These are phyloP conservation scores for Goffeauzyma gilvescens DNA, from an alignment of 768 basidiomycete species.

Conservation along the genomic window DNA sequence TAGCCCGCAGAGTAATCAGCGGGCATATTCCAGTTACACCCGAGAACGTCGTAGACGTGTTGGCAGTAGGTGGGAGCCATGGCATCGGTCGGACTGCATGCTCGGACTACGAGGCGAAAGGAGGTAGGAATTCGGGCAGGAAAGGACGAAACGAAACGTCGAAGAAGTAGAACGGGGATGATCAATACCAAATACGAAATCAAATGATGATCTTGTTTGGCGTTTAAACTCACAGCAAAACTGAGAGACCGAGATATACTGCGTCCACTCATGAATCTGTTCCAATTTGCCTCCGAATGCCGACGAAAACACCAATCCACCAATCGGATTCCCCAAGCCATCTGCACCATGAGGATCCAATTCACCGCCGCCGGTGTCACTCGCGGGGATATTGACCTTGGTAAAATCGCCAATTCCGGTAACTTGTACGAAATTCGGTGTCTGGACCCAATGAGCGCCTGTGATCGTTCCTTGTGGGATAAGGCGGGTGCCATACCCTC, in stretches of 20 bases:
- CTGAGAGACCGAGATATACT: too few relatives aligned
- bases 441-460: slow-evolving; percentile 34
- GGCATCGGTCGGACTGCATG: slow-evolving; percentile 18
- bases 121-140: too few relatives aligned
- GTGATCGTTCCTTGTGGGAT: slow-evolving; percentile 35
- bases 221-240: too few relatives aligned
- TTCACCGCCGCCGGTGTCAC: slow-evolving; percentile 35
- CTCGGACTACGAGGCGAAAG: slow-evolving; percentile 21
- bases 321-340: slow-evolving; percentile 35
- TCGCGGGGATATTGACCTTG: slow-evolving; percentile 33
- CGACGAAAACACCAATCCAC: slow-evolving; percentile 35
- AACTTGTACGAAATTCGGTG: slow-evolving; percentile 35
- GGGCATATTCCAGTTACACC: not conserved
- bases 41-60: slow-evolving; percentile 23
- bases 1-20: slow-evolving; percentile 14
- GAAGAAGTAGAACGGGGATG: too few relatives aligned
- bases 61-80: slow-evolving; percentile 34
- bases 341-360: slow-evolving; percentile 36
- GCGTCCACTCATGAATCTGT: slow-evolving; percentile 33
- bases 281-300: slow-evolving; percentile 30
- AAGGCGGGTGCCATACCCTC: slow-evolving; percentile 33
- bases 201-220: too few relatives aligned
- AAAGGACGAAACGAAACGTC: too few relatives aligned
- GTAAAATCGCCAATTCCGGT: slow-evolving; percentile 39
- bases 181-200: too few relatives aligned